These are phyloP conservation scores for Adenanthera pavonina DNA, from an alignment of 306 rosid genomes.

Conservation along the genomic window DNA sequence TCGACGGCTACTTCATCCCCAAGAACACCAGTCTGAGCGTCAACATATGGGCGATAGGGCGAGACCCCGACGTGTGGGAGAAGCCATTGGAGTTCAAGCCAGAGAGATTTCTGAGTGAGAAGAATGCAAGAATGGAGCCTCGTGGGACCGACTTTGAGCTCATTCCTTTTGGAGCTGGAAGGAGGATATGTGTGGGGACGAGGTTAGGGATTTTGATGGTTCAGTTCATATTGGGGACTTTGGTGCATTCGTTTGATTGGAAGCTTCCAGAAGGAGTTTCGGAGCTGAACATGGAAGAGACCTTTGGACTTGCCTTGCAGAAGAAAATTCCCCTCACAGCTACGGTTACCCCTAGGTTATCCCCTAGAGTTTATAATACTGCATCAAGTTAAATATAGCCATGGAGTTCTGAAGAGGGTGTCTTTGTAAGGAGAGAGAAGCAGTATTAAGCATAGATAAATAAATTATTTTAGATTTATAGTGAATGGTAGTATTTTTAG, in stretches of 20 bases:
- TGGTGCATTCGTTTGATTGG: conserved; percentile 24
- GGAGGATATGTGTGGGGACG: conserved; percentile 41
- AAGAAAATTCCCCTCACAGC: conserved; percentile 1
- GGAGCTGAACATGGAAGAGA: conserved; percentile 13
- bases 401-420: neutral
- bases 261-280: neutral
- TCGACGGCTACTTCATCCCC: conserved; percentile 44
- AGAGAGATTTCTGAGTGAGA: conserved; percentile 29
- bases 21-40: conserved; percentile 45
- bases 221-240: conserved; percentile 1
- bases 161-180: conserved; percentile 48
- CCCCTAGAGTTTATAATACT: neutral
- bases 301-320: conserved; percentile 15
- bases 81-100: conserved; percentile 36
- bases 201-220: conserved; percentile 18
- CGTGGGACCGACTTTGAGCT: conserved; percentile 43
- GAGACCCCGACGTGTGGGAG: conserved; percentile 46
- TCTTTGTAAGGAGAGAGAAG: no score
- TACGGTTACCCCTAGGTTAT: conserved; percentile 14
- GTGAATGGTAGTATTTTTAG: no score
- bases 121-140: conserved; percentile 33
- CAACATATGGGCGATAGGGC: conserved; percentile 43
- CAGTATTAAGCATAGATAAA: no score
- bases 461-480: no score
- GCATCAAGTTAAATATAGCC: neutral